Evolutionary conservation across 2,329 filamentous ascomycete genomes (phyloP), one percentile per base, ranked within the genome.

Genomic region (Rhinocladiella mackenziei): DNA sequence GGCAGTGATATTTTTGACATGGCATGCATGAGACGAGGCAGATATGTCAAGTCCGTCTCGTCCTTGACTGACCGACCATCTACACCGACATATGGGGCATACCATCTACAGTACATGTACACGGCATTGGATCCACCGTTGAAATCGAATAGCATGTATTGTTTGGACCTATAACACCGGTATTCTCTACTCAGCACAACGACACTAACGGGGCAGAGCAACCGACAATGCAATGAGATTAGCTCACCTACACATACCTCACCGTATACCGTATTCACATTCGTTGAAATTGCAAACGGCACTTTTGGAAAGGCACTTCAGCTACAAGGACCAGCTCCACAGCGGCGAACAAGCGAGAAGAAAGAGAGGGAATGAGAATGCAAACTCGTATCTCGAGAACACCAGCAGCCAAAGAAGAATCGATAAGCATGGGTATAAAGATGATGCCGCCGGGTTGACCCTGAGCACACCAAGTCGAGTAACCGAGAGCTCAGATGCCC

Each of bases 201-300:
- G 7, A 31, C 26, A 22, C 23, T 9, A 29, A 22, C 30, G 4
- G 4, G 20, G 22, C 7, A 15, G 15, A 20, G 17, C 2, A 34
- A 13, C 14, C 14, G 31, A 4, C 17, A 15, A 45, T 41, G 42
- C 39, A 26, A 53, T 53, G 50, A 45, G 50, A 25, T 31, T 53
- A 35, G 50, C 46, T 28, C 80, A 84, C 62, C 68, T 84, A 50
- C 77, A 78, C 57, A 65, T 84, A 44, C 73, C 71, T 3, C 60
- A 33, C 65, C 64, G 75, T 40, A 73, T 74, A 8, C 66, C 74
- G 32, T 84, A 84, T 59, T 58, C 63, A 10, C 69, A 69, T 15
- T 78, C 78, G 42, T 68, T 77, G 29, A 54, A 56, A 18, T 64
- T 84, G 42, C 81, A 85, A 68, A 67, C 76, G 53, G 62, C 62